Percentiles rank a stretch among this genome's conserved stretches.
Conservation (phyloP, 176 grass and related monocot species). For the Juncus effusus region DNA sequence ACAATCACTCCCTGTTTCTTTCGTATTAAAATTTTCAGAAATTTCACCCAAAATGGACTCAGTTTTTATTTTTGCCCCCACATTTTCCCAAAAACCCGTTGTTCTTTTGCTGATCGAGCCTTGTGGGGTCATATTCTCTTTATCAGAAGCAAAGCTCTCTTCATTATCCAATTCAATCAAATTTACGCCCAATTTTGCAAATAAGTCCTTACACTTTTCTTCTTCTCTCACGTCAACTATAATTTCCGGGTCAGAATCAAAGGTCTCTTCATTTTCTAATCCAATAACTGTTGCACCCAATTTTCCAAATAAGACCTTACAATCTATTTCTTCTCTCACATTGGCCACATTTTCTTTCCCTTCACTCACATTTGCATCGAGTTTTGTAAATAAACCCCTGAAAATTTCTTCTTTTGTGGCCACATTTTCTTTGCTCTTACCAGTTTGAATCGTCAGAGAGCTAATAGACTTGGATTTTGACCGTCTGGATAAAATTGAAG, state of each 20-base stretch:
- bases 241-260: not conserved
- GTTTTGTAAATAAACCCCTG: slow-evolving; percentile 38
- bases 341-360: not conserved
- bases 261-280: slow-evolving; percentile 35
- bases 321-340: slow-evolving; percentile 20
- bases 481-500: slow-evolving; percentile 44
- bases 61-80: slow-evolving; percentile 3
- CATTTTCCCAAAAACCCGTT: not conserved
- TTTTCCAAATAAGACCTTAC: slow-evolving; percentile 39
- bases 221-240: not conserved
- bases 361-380: slow-evolving; percentile 27
- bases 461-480: slow-evolving; percentile 70
- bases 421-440: slow-evolving; percentile 42
- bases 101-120: slow-evolving; percentile 30
- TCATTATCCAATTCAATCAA: slow-evolving; percentile 34
- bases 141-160: slow-evolving; percentile 37
- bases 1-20: no score
- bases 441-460: slow-evolving; percentile 59
- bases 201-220: slow-evolving; percentile 24
- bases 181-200: slow-evolving; percentile 42
- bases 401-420: slow-evolving; percentile 13
- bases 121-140: slow-evolving; percentile 47
- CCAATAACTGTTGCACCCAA: slow-evolving; percentile 33
- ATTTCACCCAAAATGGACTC: slow-evolving; percentile 11
- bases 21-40: not conserved